These are phyloP conservation scores for Lolium multiflorum DNA, from an alignment of 176 grass and related monocot genomes.

Conservation along the genomic window DNA sequence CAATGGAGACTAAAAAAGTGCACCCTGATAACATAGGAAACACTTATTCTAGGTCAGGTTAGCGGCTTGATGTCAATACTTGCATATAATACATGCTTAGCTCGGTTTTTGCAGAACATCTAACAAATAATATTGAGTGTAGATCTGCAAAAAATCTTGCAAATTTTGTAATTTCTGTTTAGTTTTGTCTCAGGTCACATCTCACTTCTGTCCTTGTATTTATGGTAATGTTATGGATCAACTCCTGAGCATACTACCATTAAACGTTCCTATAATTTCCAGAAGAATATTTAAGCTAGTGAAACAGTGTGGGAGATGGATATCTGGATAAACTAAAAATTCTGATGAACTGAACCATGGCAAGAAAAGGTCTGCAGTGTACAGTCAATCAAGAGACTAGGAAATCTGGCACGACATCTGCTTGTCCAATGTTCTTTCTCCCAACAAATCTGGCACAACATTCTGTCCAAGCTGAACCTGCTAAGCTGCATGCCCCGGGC, in stretches of 20 bases:
- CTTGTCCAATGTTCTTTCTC: too few species aligned
- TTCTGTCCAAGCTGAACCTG: too few species aligned
- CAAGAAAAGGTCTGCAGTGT: not conserved
- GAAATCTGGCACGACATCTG: not conserved
- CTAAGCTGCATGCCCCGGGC: too few species aligned
- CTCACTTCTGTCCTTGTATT: constrained; percentile 1
- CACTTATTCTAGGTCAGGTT: not conserved
- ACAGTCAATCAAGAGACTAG: not conserved
- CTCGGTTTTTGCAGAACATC: constrained; percentile 2
- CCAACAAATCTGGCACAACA: too few species aligned
- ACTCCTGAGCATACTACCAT: not conserved
- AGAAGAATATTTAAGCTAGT: not conserved
- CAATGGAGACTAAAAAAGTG: not conserved
- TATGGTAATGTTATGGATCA: not conserved
- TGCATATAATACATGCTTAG: not conserved
- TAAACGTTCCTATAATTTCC: not conserved
- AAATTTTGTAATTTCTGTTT: not conserved
- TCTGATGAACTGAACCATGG: not conserved
- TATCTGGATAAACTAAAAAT: not conserved
- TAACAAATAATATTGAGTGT: constrained; percentile 6
- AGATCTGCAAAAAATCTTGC: not conserved
- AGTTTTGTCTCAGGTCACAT: constrained; percentile 4
- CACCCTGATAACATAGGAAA: not conserved
- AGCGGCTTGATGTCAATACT: not conserved
- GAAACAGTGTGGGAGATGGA: not conserved